Evolutionary conservation across 805 yeast species (phyloP).

Genomic region (Citeromyces matritensis): DNA sequence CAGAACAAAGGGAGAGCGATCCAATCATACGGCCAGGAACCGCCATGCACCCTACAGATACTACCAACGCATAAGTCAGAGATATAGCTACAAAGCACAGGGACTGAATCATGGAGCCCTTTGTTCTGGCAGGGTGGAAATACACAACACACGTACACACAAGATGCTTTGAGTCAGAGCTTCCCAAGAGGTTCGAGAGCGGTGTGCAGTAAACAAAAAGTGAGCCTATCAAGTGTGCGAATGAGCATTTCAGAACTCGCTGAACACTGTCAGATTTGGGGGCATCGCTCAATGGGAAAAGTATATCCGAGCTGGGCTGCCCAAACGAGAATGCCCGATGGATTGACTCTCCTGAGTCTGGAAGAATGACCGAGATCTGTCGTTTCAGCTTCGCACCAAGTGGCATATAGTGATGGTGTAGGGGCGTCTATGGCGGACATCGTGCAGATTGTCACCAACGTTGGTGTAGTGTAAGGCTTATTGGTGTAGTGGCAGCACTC

Average conservation of each 20-base stretch:
- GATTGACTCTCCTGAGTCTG: constrained; percentile 24
- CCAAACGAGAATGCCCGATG: constrained; percentile 11
- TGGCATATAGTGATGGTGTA: too few relatives aligned
- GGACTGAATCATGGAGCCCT: constrained; percentile 72
- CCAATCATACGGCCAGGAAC: constrained; percentile 28
- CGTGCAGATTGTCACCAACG: too few relatives aligned
- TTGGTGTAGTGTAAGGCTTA: too few relatives aligned
- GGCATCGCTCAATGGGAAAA: too few relatives aligned
- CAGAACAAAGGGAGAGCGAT: constrained; percentile 34
- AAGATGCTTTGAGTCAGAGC: constrained; percentile 63
- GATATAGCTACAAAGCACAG: constrained; percentile 43
- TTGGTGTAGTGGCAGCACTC: too few relatives aligned
- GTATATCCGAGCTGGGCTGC: too few relatives aligned
- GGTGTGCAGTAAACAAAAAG: constrained; percentile 48
- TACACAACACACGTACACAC: constrained; percentile 76
- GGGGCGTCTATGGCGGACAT: too few relatives aligned
- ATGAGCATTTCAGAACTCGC: constrained; percentile 43
- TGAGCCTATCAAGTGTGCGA: constrained; percentile 66
- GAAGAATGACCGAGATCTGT: constrained; percentile 23
- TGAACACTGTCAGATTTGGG: background rate
- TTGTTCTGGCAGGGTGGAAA: constrained; percentile 69
- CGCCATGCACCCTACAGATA: constrained; percentile 36
- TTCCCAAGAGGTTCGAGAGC: constrained; percentile 37
- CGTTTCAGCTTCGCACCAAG: constrained; percentile 3
- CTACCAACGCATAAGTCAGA: constrained; percentile 33